Evolutionary conservation across 2,329 filamentous ascomycete genomes (phyloP), one percentile per base, ranked within the genome.

Genomic region (Calonectria naviculata): DNA sequence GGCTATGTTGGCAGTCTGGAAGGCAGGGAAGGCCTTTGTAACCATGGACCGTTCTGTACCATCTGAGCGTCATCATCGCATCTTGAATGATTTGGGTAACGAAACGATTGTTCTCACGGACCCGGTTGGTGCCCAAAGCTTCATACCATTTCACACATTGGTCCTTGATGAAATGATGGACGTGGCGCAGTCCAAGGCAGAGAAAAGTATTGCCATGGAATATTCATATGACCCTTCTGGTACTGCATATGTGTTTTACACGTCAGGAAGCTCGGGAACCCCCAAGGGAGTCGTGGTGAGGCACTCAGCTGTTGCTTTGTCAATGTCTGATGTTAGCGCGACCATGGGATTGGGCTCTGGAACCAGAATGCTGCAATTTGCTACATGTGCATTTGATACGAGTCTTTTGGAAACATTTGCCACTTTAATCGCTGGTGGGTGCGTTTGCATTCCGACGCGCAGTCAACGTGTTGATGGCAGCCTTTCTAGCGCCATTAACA

Each of bases 101-200:
- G 8, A 52, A n/a, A 10, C 19, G 10, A n/a, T n/a, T 34, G 47
- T 52, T 5, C 19, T 52, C 6, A 21, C 47, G 12, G 19, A 12
- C 7, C 4, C 28, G 6, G 10, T 28, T 4, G n/a, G 28, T 15
- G 3, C 47, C 9, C 17, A 12, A n/a, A 9, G 5, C 1, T 34
- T 52, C 3, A 31, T 28, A 17, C 6, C 28, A 1, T 31, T n/a
- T 4, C 6, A 9, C 3, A 31, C 8, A 6, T n/a, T 31, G 12
- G 10, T n/a, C 19, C 13, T 52, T 6, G 47, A 52, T 9, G 47
- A 52, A 21, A 31, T 52, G 28, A 52, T 52, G 28, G 0, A 34
- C 3, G 8, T 31, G 17, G 19, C 17, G 19, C 1, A 5, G 28
- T 3, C 1, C 7, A 2, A n/a, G n/a, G 28, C 1, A 2, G 5